Evolutionary conservation across 1,284 basidiomycete genomes (phyloP).

Genomic region (Ustilago hordei): DNA sequence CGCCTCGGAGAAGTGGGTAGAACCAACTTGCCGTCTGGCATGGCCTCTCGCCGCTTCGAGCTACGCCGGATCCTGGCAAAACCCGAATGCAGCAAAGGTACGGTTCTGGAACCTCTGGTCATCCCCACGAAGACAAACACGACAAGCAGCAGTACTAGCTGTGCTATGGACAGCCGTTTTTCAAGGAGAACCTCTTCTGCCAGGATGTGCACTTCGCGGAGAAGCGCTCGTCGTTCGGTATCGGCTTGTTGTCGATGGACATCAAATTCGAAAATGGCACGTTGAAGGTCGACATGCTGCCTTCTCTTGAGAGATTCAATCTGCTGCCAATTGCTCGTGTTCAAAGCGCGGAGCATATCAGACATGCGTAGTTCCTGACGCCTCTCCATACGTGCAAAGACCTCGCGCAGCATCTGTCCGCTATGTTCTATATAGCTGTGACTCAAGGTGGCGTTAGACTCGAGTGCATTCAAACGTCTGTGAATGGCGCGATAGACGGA

Average conservation of each 20-base stretch:
- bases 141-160: conserved; percentile 80
- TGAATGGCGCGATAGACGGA: conserved; percentile 97
- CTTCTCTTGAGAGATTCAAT: conserved; percentile 69
- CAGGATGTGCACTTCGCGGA: conserved; percentile 78
- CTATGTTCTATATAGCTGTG: conserved; percentile 92
- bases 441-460: conserved; percentile 88
- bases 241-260: conserved; percentile 78
- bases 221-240: conserved; percentile 77
- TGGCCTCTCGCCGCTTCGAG: conserved; percentile 22
- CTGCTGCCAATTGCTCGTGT: conserved; percentile 71
- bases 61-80: conserved; percentile 39
- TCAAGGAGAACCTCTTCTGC: conserved; percentile 84
- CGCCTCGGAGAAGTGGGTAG: conserved; percentile 20
- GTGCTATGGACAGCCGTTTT: conserved; percentile 84
- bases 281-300: conserved; percentile 74
- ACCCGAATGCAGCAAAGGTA: conserved; percentile 54
- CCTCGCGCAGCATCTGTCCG: conserved; percentile 80
- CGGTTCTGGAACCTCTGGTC: conserved; percentile 78
- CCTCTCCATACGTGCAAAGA: conserved; percentile 78
- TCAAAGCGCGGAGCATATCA: conserved; percentile 77
- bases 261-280: conserved; percentile 79
- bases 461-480: conserved; percentile 87
- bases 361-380: conserved; percentile 70
- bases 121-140: conserved; percentile 85
- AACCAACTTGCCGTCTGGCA: conserved; percentile 8